Conservation (phyloP, 805 yeast species). For the Candida dendrica region DNA sequence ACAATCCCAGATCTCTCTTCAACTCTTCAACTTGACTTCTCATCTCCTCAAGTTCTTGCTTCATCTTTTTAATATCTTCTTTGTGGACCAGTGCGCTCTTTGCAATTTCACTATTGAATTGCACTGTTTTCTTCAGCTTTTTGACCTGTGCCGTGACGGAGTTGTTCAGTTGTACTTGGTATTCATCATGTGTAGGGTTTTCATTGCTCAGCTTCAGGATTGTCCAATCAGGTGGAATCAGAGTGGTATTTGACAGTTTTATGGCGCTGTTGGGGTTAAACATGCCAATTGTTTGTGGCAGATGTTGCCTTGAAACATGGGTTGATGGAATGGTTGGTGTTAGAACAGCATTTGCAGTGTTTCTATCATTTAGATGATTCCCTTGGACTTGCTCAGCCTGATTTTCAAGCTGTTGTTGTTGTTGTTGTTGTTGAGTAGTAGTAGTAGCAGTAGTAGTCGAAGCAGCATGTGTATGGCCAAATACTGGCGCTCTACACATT, state of each 20-base stretch:
- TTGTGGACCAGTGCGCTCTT: neutral
- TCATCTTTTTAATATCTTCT: neutral
- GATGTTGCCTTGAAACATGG: neutral
- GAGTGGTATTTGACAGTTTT: constrained; percentile 6
- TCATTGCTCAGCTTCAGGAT: constrained; percentile 14
- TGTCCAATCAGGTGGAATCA: constrained; percentile 21
- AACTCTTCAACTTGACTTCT: neutral
- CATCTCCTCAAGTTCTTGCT: neutral
- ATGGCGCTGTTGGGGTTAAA: neutral
- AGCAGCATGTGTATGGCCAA: too few species aligned
- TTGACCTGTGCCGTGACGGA: constrained; percentile 7
- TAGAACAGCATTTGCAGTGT: neutral
- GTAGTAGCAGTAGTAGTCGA: neutral
- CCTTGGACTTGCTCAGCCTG: neutral
- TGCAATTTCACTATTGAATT: neutral
- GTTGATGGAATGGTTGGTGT: neutral
- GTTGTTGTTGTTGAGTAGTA: neutral
- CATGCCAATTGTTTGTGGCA: constrained; percentile 3
- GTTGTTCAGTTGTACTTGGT: constrained; percentile 8
- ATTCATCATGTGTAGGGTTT: constrained; percentile 4
- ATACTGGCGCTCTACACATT: constrained; percentile 72
- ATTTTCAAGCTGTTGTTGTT: constrained; percentile 2
- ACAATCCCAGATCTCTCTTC: neutral
- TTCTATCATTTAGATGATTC: neutral
- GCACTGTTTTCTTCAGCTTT: neutral